These are phyloP conservation scores for Pseudisothecium myosuroides DNA, from an alignment of 225 moss, liverwort and hornwort genomes.

Conservation along the genomic window DNA sequence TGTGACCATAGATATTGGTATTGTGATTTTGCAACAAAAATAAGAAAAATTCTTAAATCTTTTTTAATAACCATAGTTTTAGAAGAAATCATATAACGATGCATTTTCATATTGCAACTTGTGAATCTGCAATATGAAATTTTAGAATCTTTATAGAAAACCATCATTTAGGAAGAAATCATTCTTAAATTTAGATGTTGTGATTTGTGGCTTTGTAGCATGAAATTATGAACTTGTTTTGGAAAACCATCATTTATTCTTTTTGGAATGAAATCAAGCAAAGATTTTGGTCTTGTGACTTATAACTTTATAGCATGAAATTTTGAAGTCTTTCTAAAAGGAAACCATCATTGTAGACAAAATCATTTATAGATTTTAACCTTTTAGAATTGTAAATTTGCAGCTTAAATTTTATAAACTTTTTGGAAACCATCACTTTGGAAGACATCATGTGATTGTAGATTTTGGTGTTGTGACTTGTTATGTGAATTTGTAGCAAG, in stretches of 20 bases:
- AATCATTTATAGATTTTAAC: not conserved
- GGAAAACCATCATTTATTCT: not conserved
- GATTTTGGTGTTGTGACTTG: not conserved
- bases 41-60: no score
- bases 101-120: not conserved
- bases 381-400: not conserved
- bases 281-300: not conserved
- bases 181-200: fast-evolving
- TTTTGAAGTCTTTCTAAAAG: not conserved
- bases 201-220: not conserved
- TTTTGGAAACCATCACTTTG: not conserved
- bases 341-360: not conserved
- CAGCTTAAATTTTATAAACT: not conserved
- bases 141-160: not conserved
- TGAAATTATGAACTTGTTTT: not conserved
- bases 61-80: not conserved
- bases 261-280: not conserved
- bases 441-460: not conserved
- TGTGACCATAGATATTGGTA: not conserved
- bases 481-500: not conserved
- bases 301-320: not conserved
- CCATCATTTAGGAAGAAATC: not conserved
- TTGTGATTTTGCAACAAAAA: not conserved
- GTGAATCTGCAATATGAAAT: not conserved
- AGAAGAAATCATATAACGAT: not conserved